Evolutionary conservation across 176 grass and related monocot genomes (phyloP).

Genomic region (Avena eriantha): DNA sequence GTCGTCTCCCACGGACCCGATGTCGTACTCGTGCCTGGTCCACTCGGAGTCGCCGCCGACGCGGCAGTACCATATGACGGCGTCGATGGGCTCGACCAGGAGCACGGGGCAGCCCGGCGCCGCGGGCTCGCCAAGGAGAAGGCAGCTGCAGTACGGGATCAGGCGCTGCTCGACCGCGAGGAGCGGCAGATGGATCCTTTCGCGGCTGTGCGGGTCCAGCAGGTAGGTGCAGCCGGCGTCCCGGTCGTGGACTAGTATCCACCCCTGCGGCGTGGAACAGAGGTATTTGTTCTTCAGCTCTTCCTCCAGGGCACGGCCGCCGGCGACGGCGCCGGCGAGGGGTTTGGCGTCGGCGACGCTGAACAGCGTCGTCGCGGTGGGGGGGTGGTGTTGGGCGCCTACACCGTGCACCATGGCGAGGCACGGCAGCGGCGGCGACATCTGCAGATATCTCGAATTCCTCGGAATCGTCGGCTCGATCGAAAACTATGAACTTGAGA

Average conservation of each 20-base stretch:
- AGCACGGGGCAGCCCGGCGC: background rate
- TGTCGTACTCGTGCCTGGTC: background rate
- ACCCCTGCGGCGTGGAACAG: background rate
- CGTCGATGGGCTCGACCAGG: background rate
- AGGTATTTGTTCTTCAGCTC: background rate
- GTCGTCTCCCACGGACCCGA: background rate
- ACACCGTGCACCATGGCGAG: background rate
- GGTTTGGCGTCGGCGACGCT: background rate
- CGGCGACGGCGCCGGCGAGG: background rate
- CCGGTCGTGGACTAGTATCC: background rate
- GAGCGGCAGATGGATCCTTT: background rate
- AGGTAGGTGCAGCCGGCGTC: background rate
- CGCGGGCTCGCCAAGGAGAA: background rate
- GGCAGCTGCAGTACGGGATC: constrained; percentile 1
- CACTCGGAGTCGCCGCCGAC: background rate
- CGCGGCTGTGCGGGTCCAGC: background rate
- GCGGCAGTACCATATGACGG: background rate
- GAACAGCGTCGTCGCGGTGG: background rate
- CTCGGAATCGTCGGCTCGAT: background rate
- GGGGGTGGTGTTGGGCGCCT: background rate
- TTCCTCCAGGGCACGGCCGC: background rate
- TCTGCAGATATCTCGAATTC: background rate
- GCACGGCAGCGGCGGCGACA: background rate
- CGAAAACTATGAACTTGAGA: background rate
- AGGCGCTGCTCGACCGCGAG: background rate